Evolutionary conservation across 2,329 filamentous ascomycete genomes (phyloP), one percentile per base, ranked within the genome.

Genomic region (Penicillium olsonii): DNA sequence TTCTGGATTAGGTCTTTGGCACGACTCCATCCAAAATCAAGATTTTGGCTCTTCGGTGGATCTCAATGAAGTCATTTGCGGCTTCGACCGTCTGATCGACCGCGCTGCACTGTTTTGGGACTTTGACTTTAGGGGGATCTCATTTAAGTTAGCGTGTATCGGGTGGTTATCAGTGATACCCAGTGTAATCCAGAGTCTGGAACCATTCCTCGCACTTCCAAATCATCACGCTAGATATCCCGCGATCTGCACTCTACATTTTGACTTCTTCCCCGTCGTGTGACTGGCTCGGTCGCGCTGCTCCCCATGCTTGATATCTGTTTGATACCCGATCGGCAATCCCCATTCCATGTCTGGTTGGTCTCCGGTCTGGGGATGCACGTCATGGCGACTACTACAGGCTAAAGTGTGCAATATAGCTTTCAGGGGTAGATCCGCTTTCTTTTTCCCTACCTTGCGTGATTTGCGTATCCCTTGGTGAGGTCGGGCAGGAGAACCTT

Each of bases 31-130:
- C 39, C 11, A 42, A 51, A 61, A 61, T 55, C 59, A 55, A 53
- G 55, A 60, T 57, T 60, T 50, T 34, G 48, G 19, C 22, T 27
- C 35, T 27, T 8, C 2, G 10, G 20, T 56, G 57, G 57, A 52
- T 45, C 37, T 27, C 27, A 22, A 52, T 61, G 57, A 61, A 42
- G 50, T 61, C 55, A 61, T 55, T 37, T 40, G 47, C 59, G 57
- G 55, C 57, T 50, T 56, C 52, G 47, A 53, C 58, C 58, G 54
- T 47, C 43, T 50, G 48, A 50, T 50, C 48, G 37, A 42, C 48
- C 27, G 17, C 42, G 22, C 40, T 37, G 46, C 17, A 12, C 35
- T 49, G 35, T 37, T 45, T 45, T 34, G 35, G 40, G 31, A 17
- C 5, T 35, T 42, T 35, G 18, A 22, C 44, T 24, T 17, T 17